Percentiles rank a stretch among this genome's conserved stretches.
These are phyloP conservation scores for Fusarium guadeloupense DNA, from an alignment of 2,329 filamentous ascomycete genomes.

Conservation along the genomic window DNA sequence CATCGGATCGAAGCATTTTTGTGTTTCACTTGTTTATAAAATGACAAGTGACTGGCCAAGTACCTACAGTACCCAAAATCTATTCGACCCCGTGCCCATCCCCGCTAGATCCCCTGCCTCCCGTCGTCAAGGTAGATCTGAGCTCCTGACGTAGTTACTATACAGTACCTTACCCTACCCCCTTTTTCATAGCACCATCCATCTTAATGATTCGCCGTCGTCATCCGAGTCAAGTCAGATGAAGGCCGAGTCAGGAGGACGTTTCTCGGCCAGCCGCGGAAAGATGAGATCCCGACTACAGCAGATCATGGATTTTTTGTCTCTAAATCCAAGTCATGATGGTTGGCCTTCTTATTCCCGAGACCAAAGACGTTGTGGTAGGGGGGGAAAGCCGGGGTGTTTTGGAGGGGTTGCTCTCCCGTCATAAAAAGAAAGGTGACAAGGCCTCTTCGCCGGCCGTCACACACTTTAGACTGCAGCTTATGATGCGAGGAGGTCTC, in stretches of 20 bases:
- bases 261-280: constrained; percentile 33
- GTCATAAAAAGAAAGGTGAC: constrained; percentile 22
- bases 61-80: background rate
- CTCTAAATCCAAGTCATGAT: background rate
- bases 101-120: constrained; percentile 21
- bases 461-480: constrained; percentile 25
- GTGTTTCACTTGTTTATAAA: constrained; percentile 5
- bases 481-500: constrained; percentile 17
- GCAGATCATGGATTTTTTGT: background rate
- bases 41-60: constrained; percentile 1
- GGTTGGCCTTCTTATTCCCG: constrained; percentile 17
- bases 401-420: constrained; percentile 20
- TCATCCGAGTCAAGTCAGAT: constrained; percentile 46
- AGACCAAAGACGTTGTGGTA: background rate
- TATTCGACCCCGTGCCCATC: constrained; percentile 11
- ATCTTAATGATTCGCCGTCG: constrained; percentile 32
- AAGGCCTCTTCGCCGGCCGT: constrained; percentile 24
- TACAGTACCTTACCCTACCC: constrained; percentile 15
- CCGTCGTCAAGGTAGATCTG: constrained; percentile 27
- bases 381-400: constrained; percentile 5
- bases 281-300: background rate
- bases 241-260: constrained; percentile 42
- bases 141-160: constrained; percentile 27
- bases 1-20: background rate
- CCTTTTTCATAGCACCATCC: constrained; percentile 32